Evolutionary conservation across 305 asterid genomes (phyloP).

Genomic region (Striga hermonthica): DNA sequence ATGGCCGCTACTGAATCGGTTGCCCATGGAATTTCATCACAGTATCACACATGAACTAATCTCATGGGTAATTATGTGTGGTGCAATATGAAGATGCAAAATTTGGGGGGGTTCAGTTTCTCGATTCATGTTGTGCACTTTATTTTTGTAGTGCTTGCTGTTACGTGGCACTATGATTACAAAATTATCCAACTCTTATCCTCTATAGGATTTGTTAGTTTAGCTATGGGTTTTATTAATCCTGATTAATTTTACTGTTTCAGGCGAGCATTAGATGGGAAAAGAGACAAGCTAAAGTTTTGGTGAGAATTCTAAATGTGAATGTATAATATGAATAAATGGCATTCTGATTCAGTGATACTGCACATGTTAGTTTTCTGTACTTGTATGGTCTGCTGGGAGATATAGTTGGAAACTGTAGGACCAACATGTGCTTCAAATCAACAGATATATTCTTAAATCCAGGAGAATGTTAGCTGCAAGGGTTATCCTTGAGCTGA

Average conservation of each 20-base stretch:
- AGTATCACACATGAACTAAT: too few relatives aligned
- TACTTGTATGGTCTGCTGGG: too few relatives aligned
- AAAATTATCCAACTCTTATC: background rate
- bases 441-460: slow-evolving; percentile 1
- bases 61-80: background rate
- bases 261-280: slow-evolving; percentile 95
- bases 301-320: slow-evolving; percentile 52
- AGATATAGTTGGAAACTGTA: background rate
- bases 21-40: too few relatives aligned
- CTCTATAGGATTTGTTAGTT: slow-evolving; percentile 3
- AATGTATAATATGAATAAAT: background rate
- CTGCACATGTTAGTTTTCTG: background rate
- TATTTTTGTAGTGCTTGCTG: background rate
- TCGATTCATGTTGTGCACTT: background rate
- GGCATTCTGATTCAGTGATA: slow-evolving; percentile 11
- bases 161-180: background rate
- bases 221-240: slow-evolving; percentile 14
- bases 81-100: background rate
- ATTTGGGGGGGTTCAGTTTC: slow-evolving; percentile 2
- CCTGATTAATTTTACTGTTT: slow-evolving; percentile 26
- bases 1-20: too few relatives aligned
- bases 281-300: slow-evolving; percentile 78
- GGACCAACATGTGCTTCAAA: background rate
- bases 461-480: background rate
- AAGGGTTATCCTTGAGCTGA: slow-evolving; percentile 2